These are phyloP conservation scores for Dactylonectria macrodidyma DNA, from an alignment of 2,329 filamentous ascomycete species.

Conservation along the genomic window DNA sequence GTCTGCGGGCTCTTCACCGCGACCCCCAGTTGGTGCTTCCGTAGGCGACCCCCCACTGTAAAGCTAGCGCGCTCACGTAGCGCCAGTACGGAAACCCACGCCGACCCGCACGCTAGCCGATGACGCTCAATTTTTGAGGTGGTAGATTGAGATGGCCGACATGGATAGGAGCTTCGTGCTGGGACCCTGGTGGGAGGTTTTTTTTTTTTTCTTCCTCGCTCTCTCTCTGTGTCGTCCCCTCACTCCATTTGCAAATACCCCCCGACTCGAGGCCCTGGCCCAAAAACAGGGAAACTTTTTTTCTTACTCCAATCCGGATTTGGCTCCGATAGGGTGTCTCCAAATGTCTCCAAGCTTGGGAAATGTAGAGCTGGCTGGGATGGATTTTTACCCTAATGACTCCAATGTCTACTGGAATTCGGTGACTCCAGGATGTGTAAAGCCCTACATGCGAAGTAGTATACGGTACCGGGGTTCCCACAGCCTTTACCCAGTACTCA, in stretches of 20 bases:
- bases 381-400: constrained; percentile 11
- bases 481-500: constrained; percentile 34
- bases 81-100: constrained; percentile 26
- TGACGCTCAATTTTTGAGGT: constrained; percentile 40
- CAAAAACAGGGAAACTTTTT: not conserved
- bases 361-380: not conserved
- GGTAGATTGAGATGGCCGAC: constrained; percentile 36
- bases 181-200: constrained; percentile 20
- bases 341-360: constrained; percentile 31
- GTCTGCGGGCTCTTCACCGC: not conserved
- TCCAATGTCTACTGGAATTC: constrained; percentile 26
- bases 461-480: not conserved
- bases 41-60: constrained; percentile 36
- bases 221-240: constrained; percentile 16
- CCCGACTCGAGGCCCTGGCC: constrained; percentile 8
- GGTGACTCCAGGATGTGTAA: constrained; percentile 16
- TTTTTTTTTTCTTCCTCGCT: constrained; percentile 23
- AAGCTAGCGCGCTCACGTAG: constrained; percentile 36
- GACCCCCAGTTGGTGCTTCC: not conserved
- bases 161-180: constrained; percentile 31
- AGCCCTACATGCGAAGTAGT: constrained; percentile 18
- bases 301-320: constrained; percentile 21
- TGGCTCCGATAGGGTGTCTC: constrained; percentile 36
- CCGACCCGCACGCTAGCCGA: constrained; percentile 34
- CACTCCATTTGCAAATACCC: not conserved